These are phyloP conservation scores for Diversispora epigaea DNA, from an alignment of 192 early-diverging fungal genomes.

Conservation along the genomic window DNA sequence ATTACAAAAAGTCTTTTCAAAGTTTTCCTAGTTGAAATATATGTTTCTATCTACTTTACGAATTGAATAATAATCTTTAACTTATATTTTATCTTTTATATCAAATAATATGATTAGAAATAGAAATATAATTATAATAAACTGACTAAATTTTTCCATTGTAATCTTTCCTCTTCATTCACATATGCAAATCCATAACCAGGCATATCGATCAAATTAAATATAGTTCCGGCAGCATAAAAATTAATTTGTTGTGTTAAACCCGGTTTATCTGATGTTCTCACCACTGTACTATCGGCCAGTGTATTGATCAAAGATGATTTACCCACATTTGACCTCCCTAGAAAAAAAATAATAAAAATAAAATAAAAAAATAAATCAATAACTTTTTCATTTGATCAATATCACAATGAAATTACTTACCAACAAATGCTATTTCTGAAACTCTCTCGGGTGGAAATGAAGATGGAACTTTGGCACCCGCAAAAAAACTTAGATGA, in stretches of 20 bases:
- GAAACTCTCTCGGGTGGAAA: slow-evolving; percentile 37
- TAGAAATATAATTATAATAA: not conserved
- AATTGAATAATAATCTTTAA: not conserved
- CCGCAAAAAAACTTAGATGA: slow-evolving; percentile 43
- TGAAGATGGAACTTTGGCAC: slow-evolving; percentile 42
- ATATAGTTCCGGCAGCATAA: slow-evolving; percentile 61
- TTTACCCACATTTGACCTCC: slow-evolving; percentile 80
- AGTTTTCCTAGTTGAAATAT: slow-evolving; percentile 53
- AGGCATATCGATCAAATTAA: slow-evolving; percentile 77
- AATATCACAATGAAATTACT: not conserved
- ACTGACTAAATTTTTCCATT: slow-evolving; percentile 63
- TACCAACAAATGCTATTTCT: slow-evolving; percentile 50
- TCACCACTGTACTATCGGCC: slow-evolving; percentile 58
- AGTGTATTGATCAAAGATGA: slow-evolving; percentile 73
- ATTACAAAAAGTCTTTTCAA: slow-evolving; percentile 69
- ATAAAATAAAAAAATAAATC: not conserved
- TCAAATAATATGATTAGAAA: not conserved
- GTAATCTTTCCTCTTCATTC: slow-evolving; percentile 53
- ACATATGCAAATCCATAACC: slow-evolving; percentile 81
- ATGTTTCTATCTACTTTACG: slow-evolving; percentile 64
- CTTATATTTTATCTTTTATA: not conserved
- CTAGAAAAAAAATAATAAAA: slow-evolving; percentile 26
- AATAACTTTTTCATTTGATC: not conserved
- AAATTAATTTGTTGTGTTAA: slow-evolving; percentile 82
- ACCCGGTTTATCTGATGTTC: slow-evolving; percentile 71